Percentiles rank a stretch among this genome's conserved stretches.
phyloP scores from a whole-genome alignment of 164 flowering plant species.

The Annona cherimola region DNA sequence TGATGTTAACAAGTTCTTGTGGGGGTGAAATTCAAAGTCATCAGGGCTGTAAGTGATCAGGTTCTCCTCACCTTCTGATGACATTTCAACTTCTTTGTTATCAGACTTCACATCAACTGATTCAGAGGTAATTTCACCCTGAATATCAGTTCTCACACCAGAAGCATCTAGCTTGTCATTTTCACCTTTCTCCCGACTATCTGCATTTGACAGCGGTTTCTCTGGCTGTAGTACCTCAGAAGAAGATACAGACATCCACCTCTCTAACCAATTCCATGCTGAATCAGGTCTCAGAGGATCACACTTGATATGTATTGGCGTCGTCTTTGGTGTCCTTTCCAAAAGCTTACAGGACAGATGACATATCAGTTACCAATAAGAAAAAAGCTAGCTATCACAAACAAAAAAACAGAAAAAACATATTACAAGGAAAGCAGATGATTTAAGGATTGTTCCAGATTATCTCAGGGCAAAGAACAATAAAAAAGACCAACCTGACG shows the following conservation, averaged over 20 bases:
- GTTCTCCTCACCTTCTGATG: slow-evolving; percentile 38
- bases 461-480: not conserved
- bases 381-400: not conserved
- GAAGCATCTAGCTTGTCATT: slow-evolving; percentile 11
- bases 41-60: slow-evolving; percentile 34
- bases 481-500: slow-evolving; percentile 50
- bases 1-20: slow-evolving; percentile 14
- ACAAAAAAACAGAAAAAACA: too few species aligned
- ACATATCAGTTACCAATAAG: not conserved
- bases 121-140: slow-evolving; percentile 26
- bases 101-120: slow-evolving; percentile 19
- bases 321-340: slow-evolving; percentile 58
- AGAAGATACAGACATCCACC: slow-evolving; percentile 82
- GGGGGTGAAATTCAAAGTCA: slow-evolving; percentile 28
- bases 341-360: slow-evolving; percentile 40
- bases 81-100: slow-evolving; percentile 12
- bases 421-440: not conserved
- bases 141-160: slow-evolving; percentile 17
- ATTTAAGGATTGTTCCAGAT: not conserved
- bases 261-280: slow-evolving; percentile 92
- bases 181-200: slow-evolving; percentile 20
- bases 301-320: slow-evolving; percentile 60
- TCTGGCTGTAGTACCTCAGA: slow-evolving; percentile 21
- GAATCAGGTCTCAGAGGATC: slow-evolving; percentile 57
- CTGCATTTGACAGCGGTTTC: slow-evolving; percentile 19